Base-by-base conservation (phyloP, 2,329 filamentous ascomycete species). In the Fusarium sp. region DNA sequence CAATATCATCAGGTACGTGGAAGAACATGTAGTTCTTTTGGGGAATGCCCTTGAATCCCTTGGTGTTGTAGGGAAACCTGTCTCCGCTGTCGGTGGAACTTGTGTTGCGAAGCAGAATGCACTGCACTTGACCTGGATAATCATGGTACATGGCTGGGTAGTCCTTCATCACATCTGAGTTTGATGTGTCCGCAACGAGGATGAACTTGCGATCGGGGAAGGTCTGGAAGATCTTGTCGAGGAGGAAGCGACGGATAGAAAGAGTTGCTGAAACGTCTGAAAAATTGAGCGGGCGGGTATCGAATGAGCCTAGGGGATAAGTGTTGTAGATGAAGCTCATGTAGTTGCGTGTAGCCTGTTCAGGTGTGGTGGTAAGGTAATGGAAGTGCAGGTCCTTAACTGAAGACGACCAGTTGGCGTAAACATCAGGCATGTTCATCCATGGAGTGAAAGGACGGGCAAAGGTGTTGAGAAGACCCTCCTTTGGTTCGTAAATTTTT, bases 371-470 rank as follows among this genome's bases (percentile, higher is more conserved):
- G 1, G 91, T 94, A 20, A 94, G 83, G 79, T 94, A 94, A 79
- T 94, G 91, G 81, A 94, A 94, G 76, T 94, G 91, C 64, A 89
- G 83, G 72, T 92, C 85, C 0, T 87, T 85, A 15, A 92, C 81
- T 21, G 83, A 86, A n/a, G 80, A 79, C 2, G 86, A 88, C 91
- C 91, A 94, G 73, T 93, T 92, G 67, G 88, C 87, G 76, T 93
- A 94, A 68, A 94, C 89, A 4, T 88, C 83, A 0, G 91, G 91
- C 92, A 94, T 94, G 78, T 94, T 90, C 82, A 90, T 83, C 91
- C 91, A 94, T 0, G 87, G 83, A 0, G 83, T 85, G 75, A 92
- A 94, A 0, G 89, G 83, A 6, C 87, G 85, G 0, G 91, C 91
- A 72, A 94, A 94, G 0, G 90, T 89, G 79, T 94, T 94, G 13